Evolutionary conservation across 208 protist species (phyloP).

Genomic region (Angomonas ambiguus): DNA sequence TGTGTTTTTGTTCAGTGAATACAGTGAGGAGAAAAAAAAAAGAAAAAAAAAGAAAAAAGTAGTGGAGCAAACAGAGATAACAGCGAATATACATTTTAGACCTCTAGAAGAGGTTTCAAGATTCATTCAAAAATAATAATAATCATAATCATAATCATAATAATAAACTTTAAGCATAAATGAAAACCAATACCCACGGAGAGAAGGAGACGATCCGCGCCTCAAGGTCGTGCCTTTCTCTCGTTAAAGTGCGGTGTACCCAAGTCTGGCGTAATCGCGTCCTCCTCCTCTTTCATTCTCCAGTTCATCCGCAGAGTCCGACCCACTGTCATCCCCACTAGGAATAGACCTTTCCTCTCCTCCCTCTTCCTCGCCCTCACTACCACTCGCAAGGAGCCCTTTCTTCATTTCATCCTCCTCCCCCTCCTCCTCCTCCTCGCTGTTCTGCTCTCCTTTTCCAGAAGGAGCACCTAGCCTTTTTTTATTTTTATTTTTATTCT

Average conservation of each 20-base stretch:
- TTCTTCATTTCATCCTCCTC: not conserved
- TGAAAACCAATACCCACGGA: too few species aligned
- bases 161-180: too few species aligned
- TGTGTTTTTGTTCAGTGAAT: too few species aligned
- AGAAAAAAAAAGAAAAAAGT: conserved; percentile 16
- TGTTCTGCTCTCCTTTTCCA: not conserved
- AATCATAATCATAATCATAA: not conserved
- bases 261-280: conserved; percentile 32
- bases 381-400: not conserved
- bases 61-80: not conserved
- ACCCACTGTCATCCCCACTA: not conserved
- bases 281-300: conserved; percentile 1
- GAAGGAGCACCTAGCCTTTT: too few species aligned
- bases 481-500: not conserved
- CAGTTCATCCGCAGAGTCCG: not conserved
- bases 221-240: too few species aligned
- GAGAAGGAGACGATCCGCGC: too few species aligned
- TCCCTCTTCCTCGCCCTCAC: not conserved
- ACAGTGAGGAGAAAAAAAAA: too few species aligned
- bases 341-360: too few species aligned
- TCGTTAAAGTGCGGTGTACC: conserved; percentile 12
- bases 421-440: not conserved
- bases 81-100: not conserved
- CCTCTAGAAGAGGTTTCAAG: not conserved
- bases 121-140: not conserved